Evolutionary conservation across 202 grass and related monocot genomes (phyloP).

Genomic region (Carex arenaria): DNA sequence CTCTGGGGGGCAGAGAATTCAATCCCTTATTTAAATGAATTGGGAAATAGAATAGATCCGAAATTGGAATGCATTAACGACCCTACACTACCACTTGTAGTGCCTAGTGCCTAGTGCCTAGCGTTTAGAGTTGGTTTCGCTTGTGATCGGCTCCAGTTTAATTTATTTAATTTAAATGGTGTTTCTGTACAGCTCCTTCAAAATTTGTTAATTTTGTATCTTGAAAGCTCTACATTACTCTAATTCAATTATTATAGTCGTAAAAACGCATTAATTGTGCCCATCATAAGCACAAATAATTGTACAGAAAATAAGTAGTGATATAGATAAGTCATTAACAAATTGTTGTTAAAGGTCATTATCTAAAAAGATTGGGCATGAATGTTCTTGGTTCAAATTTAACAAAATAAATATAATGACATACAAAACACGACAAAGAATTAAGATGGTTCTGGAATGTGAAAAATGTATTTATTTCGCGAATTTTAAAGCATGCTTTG

Average conservation of each 20-base stretch:
- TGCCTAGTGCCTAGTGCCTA: not conserved
- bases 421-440: not conserved
- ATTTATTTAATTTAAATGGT: not conserved
- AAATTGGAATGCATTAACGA: no score
- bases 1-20: no score
- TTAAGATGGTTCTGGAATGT: not conserved
- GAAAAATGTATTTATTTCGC: not conserved
- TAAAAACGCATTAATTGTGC: not conserved
- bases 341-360: not conserved
- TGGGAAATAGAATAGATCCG: no score
- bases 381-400: not conserved
- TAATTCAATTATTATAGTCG: not conserved
- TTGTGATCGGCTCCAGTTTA: not conserved
- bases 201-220: not conserved
- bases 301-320: not conserved
- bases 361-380: not conserved
- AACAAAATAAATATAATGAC: not conserved
- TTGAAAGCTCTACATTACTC: not conserved
- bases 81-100: not conserved
- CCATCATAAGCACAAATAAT: not conserved
- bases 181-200: not conserved
- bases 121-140: not conserved
- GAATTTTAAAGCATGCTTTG: not conserved
- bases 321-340: not conserved
- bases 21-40: no score